Base-by-base conservation (phyloP, 2,329 filamentous ascomycete species). In the Ramichloridium luteum region DNA sequence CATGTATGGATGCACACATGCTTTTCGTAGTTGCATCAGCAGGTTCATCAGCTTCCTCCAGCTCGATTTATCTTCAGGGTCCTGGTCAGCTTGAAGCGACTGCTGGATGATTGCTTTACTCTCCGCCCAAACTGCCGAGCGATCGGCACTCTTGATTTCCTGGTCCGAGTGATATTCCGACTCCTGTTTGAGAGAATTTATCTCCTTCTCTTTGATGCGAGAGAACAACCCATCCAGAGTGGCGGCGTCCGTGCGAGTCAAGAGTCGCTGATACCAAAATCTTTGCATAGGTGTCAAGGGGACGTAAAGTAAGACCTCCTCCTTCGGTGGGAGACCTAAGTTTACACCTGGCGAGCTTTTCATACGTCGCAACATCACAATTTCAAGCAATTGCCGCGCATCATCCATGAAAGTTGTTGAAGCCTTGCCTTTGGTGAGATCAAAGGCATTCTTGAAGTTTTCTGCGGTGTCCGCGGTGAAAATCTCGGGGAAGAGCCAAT, bases 341-440 rank as follows among this genome's bases (percentile, higher is more conserved):
- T 69, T 62, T 17, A 74, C 65, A 0, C 60, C 64, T 0, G 64
- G 60, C 20, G 64, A 69, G 27, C 60, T 59, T 44, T 76, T 76
- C 58, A 71, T 68, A 3, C 71, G 56, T 9, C 72, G 59, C 5
- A 75, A 54, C 71, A 75, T 75, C 28, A 75, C 60, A 1, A 72
- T 47, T 39, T 72, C 65, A 1, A 75, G 57, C 6, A 76, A 54
- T 1, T 52, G 54, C 1, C 68, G 60, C 4, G 70, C 60, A 41
- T 65, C 49, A 29, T 70, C 62, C 49, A 75, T 61, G 16, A 74
- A 70, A 1, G 49, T 48, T 4, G 60, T 62, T 14, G 68, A 66
- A 6, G 68, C 67, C 35, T 62, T 65, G 5, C 71, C 72, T 11
- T 64, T 61, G 2, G 56, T 62, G 1, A 76, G 52, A 32, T 74